Conservation (phyloP, 2,329 filamentous ascomycete species). For the Xylariaceae sp. region DNA sequence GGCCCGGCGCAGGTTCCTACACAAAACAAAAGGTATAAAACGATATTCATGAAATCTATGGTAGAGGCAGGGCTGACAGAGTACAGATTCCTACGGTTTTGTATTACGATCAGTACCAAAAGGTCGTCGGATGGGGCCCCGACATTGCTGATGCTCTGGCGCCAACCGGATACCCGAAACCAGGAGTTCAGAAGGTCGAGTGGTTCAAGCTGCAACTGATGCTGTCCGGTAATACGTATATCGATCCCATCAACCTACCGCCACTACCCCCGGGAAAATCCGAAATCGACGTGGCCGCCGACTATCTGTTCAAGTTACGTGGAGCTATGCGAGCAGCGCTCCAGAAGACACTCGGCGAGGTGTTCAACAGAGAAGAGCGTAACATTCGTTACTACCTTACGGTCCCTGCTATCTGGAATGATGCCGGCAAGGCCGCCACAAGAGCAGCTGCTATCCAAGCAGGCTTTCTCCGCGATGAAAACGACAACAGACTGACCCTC, state of each 20-base stretch:
- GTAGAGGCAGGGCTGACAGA: conserved; percentile 18
- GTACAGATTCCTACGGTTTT: conserved; percentile 92
- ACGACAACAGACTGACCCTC: conserved; percentile 90
- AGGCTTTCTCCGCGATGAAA: conserved; percentile 92
- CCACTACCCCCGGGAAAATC: conserved; percentile 96
- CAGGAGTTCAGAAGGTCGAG: conserved; percentile 96
- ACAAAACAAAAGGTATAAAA: conserved; percentile 89
- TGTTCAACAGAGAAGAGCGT: conserved; percentile 95
- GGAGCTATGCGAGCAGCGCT: conserved; percentile 94
- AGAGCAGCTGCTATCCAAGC: conserved; percentile 94
- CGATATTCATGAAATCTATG: neutral
- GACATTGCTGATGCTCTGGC: conserved; percentile 96
- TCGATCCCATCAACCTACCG: conserved; percentile 97
- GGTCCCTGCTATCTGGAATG: conserved; percentile 99
- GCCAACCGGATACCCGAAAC: conserved; percentile 95
- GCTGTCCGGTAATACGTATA: conserved; percentile 98
- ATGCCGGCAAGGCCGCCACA: conserved; percentile 94
- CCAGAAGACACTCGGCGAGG: conserved; percentile 93
- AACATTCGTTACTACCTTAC: conserved; percentile 98
- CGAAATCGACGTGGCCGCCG: conserved; percentile 97
- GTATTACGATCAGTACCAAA: conserved; percentile 99
- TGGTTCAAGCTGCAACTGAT: conserved; percentile 99
- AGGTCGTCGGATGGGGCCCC: conserved; percentile 98
- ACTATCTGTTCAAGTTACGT: conserved; percentile 96
- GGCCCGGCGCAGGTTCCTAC: conserved; percentile 94